phyloP scores from a whole-genome alignment of 1,284 basidiomycete genomes.

The Rhodotorula mucilaginosa region DNA sequence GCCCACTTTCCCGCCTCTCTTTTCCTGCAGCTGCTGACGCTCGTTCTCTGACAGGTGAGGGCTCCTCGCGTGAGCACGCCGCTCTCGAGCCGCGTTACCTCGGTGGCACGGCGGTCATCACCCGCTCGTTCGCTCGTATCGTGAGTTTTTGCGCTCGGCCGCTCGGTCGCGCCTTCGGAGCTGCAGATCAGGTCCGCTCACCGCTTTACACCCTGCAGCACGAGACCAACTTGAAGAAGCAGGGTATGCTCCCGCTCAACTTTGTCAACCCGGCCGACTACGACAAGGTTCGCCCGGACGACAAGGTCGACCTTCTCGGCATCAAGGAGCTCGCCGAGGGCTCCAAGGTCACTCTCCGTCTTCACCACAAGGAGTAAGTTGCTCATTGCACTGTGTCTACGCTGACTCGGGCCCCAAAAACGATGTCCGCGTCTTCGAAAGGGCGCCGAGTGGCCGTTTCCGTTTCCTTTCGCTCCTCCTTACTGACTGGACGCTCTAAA shows the following conservation, averaged over 20 bases:
- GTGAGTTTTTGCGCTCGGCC: slow-evolving; percentile 47
- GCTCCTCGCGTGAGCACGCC: slow-evolving; percentile 69
- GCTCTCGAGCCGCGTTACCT: slow-evolving; percentile 97
- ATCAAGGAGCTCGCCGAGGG: slow-evolving; percentile 80
- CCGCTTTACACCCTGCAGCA: slow-evolving; percentile 86
- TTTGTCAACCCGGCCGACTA: slow-evolving; percentile 87
- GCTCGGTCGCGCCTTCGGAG: neutral
- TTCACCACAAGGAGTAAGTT: slow-evolving; percentile 73
- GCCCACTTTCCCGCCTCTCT: slow-evolving; percentile 42
- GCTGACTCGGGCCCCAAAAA: too few species aligned
- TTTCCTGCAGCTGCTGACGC: too few species aligned
- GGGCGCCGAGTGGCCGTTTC: too few species aligned
- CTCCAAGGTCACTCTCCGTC: slow-evolving; percentile 75
- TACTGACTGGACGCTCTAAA: neutral
- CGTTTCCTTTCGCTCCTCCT: neutral
- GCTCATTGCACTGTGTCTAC: neutral
- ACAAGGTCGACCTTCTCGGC: slow-evolving; percentile 73
- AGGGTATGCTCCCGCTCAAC: slow-evolving; percentile 59
- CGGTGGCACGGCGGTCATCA: slow-evolving; percentile 91
- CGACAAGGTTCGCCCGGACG: slow-evolving; percentile 73
- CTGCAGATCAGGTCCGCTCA: neutral
- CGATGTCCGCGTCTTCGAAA: too few species aligned
- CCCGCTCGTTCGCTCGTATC: slow-evolving; percentile 92
- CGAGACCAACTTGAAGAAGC: slow-evolving; percentile 95
- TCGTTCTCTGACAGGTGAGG: slow-evolving; percentile 65